These are phyloP conservation scores for Penicillium bialowiezense DNA, from an alignment of 495 filamentous ascomycete genomes.

Conservation along the genomic window DNA sequence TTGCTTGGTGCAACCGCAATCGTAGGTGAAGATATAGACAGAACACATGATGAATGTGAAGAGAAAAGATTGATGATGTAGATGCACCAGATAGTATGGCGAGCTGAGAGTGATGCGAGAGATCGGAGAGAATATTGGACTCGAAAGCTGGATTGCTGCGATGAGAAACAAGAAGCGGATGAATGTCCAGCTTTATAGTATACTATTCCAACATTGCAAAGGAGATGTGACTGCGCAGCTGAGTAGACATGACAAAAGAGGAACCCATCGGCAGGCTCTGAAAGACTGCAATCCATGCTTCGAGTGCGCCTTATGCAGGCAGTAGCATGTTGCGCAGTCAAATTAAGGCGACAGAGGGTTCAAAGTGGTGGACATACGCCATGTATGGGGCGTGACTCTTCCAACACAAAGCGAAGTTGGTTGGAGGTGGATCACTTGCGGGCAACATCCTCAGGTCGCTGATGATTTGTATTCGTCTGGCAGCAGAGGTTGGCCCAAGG, in stretches of 20 bases:
- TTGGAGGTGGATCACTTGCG: slow-evolving; percentile 33
- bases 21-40: slow-evolving; percentile 41
- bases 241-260: slow-evolving; percentile 2
- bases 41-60: slow-evolving; percentile 14
- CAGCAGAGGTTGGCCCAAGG: slow-evolving; percentile 11
- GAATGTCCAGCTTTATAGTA: not conserved
- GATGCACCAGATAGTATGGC: not conserved
- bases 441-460: slow-evolving; percentile 13
- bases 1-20: slow-evolving; percentile 39
- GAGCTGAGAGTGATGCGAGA: not conserved
- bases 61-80: not conserved
- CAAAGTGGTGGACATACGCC: slow-evolving; percentile 4
- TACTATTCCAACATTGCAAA: not conserved
- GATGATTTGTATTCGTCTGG: slow-evolving; percentile 9
- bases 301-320: slow-evolving; percentile 25
- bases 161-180: not conserved
- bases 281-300: slow-evolving; percentile 6
- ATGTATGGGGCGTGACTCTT: slow-evolving; percentile 3
- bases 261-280: not conserved
- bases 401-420: slow-evolving; percentile 30
- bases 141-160: not conserved
- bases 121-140: not conserved
- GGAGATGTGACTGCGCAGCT: slow-evolving; percentile 15
- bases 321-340: slow-evolving; percentile 14
- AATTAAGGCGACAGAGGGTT: slow-evolving; percentile 6